phyloP scores from a whole-genome alignment of 2,329 filamentous ascomycete genomes.

The Fusarium succisae region DNA sequence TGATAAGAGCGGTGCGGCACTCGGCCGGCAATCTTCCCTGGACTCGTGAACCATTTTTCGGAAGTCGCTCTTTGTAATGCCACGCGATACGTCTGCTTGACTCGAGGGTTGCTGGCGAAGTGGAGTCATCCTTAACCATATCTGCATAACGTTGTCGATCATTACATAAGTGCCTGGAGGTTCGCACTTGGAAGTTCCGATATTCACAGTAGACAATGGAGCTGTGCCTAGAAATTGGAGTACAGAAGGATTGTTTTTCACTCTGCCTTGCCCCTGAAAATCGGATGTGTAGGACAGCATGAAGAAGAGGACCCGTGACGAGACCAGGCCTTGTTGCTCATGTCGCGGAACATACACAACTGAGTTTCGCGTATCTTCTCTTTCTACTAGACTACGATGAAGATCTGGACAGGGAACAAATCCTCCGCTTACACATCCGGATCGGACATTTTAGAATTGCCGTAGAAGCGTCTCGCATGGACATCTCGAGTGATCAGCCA shows the following conservation, averaged over 20 bases:
- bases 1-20: slow-evolving; percentile 3
- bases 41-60: background rate
- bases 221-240: background rate
- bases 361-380: background rate
- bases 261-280: background rate
- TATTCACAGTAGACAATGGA: background rate
- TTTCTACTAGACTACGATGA: background rate
- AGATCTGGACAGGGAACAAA: background rate
- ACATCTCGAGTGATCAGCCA: background rate
- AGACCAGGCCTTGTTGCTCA: background rate
- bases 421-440: background rate
- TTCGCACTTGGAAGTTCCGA: background rate
- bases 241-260: rapidly evolving
- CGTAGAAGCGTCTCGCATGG: background rate
- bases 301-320: background rate
- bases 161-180: background rate
- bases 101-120: background rate
- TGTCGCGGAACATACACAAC: background rate
- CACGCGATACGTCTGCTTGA: background rate
- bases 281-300: background rate
- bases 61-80: slow-evolving; percentile 4
- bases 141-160: slow-evolving; percentile 6
- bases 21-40: slow-evolving; percentile 18
- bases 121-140: background rate
- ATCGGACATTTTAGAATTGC: background rate